Evolutionary conservation across 768 basidiomycete genomes (phyloP).

Genomic region (Pholiota microspora): DNA sequence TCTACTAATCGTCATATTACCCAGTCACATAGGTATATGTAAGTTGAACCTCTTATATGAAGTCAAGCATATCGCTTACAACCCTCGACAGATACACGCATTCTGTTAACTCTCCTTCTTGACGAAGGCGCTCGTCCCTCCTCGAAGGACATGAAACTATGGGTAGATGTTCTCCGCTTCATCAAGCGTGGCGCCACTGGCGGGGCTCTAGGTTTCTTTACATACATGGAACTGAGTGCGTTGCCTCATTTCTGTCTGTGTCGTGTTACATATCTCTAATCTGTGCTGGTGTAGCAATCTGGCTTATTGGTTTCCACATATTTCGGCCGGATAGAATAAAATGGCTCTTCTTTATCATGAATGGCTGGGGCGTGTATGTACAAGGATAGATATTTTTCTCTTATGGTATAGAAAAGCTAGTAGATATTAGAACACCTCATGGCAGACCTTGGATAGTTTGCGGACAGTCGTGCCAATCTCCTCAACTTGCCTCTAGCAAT

Average conservation of each 20-base stretch:
- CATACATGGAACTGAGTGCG: conserved; percentile 54
- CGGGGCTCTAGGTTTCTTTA: conserved; percentile 53
- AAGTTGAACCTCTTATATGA: too few relatives aligned
- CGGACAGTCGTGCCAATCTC: too few relatives aligned
- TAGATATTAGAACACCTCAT: too few relatives aligned
- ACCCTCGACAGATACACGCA: conserved; percentile 39
- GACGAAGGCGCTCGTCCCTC: conserved; percentile 42
- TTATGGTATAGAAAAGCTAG: too few relatives aligned
- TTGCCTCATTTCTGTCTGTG: conserved; percentile 10
- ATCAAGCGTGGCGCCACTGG: conserved; percentile 47
- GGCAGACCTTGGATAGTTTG: too few relatives aligned
- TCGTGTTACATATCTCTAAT: too few relatives aligned
- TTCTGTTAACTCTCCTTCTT: conserved; percentile 46
- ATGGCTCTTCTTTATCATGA: conserved; percentile 49
- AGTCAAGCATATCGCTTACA: too few relatives aligned
- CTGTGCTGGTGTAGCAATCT: conserved; percentile 28
- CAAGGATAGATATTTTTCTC: conserved; percentile 13
- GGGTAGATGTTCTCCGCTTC: conserved; percentile 53
- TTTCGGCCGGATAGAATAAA: conserved; percentile 41
- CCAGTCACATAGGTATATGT: conserved; percentile 56
- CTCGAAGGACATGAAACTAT: conserved; percentile 51
- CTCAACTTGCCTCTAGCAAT: too few relatives aligned
- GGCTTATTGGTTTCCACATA: conserved; percentile 44
- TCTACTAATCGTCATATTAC: background rate
- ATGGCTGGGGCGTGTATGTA: conserved; percentile 43